A percentile compares a stretch with the other conserved stretches of the same genome.
These are phyloP conservation scores for Yamadazyma dushanensis DNA, from an alignment of 1,139 yeast species.

Conservation along the genomic window DNA sequence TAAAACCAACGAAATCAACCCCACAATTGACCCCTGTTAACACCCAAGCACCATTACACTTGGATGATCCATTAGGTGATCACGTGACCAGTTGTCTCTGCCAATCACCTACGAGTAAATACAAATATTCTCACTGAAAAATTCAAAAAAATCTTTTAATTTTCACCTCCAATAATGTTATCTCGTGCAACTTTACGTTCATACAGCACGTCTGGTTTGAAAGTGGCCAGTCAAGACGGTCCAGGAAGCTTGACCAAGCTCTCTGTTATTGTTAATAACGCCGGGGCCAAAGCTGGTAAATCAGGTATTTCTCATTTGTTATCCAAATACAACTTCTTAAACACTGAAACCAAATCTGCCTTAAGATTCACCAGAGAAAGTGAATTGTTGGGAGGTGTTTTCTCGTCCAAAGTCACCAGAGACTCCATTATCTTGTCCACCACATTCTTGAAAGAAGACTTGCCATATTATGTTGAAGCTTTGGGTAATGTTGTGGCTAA, in stretches of 20 bases:
- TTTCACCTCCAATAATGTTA: constrained; percentile 28
- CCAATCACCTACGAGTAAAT: constrained; percentile 23
- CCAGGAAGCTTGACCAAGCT: constrained; percentile 65
- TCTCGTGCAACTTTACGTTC: constrained; percentile 49
- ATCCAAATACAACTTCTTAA: constrained; percentile 81
- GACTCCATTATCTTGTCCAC: constrained; percentile 81
- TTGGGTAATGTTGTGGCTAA: constrained; percentile 74
- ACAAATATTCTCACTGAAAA: constrained; percentile 7
- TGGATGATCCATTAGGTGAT: no score
- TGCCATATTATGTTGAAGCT: constrained; percentile 90
- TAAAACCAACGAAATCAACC: no score
- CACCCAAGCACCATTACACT: no score
- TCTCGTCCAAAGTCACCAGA: constrained; percentile 72
- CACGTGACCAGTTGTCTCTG: constrained; percentile 15
- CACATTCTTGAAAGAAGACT: constrained; percentile 78
- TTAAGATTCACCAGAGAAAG: constrained; percentile 92
- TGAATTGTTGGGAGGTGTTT: constrained; percentile 87
- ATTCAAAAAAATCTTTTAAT: constrained; percentile 4
- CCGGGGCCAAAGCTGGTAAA: constrained; percentile 79
- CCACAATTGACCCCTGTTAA: no score
- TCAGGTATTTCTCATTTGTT: constrained; percentile 87
- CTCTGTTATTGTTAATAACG: constrained; percentile 72
- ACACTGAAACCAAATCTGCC: constrained; percentile 82
- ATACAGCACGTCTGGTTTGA: constrained; percentile 50
- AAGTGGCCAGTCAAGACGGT: constrained; percentile 48